Percentiles rank a stretch among this genome's conserved stretches.
Evolutionary conservation across 2,329 filamentous ascomycete genomes (phyloP).

Genomic region (Epichloe gansuensis): DNA sequence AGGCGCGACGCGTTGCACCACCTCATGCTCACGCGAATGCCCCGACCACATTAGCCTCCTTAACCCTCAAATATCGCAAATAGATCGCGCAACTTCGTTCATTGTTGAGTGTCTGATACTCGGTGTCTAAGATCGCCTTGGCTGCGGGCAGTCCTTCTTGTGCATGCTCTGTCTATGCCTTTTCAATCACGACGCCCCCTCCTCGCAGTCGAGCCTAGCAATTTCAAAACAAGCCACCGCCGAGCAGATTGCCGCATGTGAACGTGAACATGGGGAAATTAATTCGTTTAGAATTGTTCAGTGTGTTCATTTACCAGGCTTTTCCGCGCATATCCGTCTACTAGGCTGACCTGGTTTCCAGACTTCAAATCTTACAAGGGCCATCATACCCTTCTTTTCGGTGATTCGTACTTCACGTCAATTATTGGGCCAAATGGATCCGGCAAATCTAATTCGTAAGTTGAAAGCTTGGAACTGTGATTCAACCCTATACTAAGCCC

Average conservation of each 20-base stretch:
- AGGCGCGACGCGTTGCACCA: not conserved
- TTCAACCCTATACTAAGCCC: not conserved
- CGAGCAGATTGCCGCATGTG: not conserved
- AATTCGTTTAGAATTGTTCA: conserved; percentile 85
- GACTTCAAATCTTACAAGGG: conserved; percentile 99
- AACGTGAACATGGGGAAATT: conserved; percentile 76
- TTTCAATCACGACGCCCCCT: not conserved
- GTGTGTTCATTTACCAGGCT: conserved; percentile 35
- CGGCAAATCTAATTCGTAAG: conserved; percentile 93
- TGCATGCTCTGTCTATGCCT: not conserved
- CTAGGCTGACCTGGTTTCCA: conserved; percentile 22
- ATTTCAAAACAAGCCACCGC: not conserved
- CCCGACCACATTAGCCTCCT: not conserved
- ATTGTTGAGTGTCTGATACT: not conserved
- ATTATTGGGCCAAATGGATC: conserved; percentile 99
- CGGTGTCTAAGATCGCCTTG: not conserved
- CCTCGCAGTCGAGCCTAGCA: not conserved
- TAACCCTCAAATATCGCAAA: not conserved
- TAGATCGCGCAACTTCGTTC: not conserved
- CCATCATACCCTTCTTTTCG: conserved; percentile 85
- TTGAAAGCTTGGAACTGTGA: conserved; percentile 9
- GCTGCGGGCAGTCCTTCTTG: conserved; percentile 1
- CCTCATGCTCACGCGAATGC: not conserved
- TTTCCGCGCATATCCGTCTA: not conserved
- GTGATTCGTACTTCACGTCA: conserved; percentile 97